A percentile compares a stretch with the other conserved stretches of the same genome.
phyloP scores from a whole-genome alignment of 768 basidiomycete species.

The Termitomyces sp. region DNA sequence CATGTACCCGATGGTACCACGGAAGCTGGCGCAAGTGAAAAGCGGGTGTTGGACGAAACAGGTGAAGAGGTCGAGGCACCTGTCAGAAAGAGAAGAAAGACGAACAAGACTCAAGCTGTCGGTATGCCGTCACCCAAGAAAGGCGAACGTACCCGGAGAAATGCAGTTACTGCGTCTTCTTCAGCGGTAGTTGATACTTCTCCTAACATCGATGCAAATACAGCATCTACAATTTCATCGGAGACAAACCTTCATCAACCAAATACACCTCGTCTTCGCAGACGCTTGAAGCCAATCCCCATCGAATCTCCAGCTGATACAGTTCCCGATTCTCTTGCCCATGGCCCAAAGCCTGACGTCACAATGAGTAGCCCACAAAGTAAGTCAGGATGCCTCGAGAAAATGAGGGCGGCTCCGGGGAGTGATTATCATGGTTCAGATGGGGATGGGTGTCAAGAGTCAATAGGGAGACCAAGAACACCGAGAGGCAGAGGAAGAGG shows the following conservation, averaged over 20 bases:
- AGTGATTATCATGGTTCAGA: not conserved
- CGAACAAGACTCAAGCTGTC: not conserved
- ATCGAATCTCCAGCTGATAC: not conserved
- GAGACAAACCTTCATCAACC: not conserved
- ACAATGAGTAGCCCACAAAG: not conserved
- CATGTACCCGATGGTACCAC: too few species aligned
- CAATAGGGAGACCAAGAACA: not conserved
- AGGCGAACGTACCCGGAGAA: not conserved
- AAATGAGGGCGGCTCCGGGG: not conserved
- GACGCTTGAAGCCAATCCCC: not conserved
- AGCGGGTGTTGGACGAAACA: not conserved
- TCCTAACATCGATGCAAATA: not conserved
- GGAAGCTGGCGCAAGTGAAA: not conserved
- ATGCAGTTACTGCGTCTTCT: not conserved
- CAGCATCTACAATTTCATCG: not conserved
- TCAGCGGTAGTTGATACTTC: not conserved
- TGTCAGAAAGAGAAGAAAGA: constrained; percentile 9
- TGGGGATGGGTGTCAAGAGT: not conserved
- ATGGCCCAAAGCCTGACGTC: not conserved
- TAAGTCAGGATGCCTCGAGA: not conserved
- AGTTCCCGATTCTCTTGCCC: not conserved
- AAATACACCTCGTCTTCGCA: not conserved
- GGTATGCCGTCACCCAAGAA: not conserved
- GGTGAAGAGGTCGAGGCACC: not conserved
- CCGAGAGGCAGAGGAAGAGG: constrained; percentile 1